phyloP scores from a whole-genome alignment of 495 filamentous ascomycete species.

The Aspergillus ostianus region DNA sequence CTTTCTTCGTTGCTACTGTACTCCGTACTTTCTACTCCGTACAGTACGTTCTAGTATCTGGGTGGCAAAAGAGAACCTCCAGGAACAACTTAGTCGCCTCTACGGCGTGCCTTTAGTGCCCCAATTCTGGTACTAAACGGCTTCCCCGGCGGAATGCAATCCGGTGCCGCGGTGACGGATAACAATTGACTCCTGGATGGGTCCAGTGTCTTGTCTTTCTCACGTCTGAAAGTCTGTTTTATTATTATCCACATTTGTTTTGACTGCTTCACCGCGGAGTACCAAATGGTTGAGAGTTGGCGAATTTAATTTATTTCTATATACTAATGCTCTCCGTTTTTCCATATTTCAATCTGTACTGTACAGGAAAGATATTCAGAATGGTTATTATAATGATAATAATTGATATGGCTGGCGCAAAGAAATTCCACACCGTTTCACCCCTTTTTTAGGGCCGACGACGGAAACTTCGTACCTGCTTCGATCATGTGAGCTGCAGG shows the following conservation, averaged over 20 bases:
- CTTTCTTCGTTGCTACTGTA: neutral
- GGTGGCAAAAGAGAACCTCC: constrained; percentile 6
- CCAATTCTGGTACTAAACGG: neutral
- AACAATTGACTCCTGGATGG: constrained; percentile 22
- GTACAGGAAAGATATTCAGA: too few species aligned
- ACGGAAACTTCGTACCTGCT: constrained; percentile 10
- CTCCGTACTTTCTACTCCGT: neutral
- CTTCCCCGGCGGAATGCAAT: constrained; percentile 33
- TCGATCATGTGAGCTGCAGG: constrained; percentile 36
- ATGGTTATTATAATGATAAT: too few species aligned
- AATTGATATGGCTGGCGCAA: too few species aligned
- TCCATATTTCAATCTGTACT: too few species aligned
- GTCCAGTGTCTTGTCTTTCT: too few species aligned
- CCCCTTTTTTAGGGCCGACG: constrained; percentile 3
- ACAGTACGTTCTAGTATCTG: too few species aligned
- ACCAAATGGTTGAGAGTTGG: too few species aligned
- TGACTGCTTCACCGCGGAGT: too few species aligned
- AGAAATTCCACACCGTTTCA: neutral
- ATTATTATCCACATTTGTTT: constrained; percentile 18
- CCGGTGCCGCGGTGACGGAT: constrained; percentile 45
- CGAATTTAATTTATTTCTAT: too few species aligned
- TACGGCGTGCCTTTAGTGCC: too few species aligned
- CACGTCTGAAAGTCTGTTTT: too few species aligned
- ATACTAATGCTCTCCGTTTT: too few species aligned
- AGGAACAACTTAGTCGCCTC: neutral